A percentile compares a stretch with the other conserved stretches of the same genome.
Evolutionary conservation across 441 rosid genomes (phyloP).

Genomic region (Bocquillonia castaneifolia): DNA sequence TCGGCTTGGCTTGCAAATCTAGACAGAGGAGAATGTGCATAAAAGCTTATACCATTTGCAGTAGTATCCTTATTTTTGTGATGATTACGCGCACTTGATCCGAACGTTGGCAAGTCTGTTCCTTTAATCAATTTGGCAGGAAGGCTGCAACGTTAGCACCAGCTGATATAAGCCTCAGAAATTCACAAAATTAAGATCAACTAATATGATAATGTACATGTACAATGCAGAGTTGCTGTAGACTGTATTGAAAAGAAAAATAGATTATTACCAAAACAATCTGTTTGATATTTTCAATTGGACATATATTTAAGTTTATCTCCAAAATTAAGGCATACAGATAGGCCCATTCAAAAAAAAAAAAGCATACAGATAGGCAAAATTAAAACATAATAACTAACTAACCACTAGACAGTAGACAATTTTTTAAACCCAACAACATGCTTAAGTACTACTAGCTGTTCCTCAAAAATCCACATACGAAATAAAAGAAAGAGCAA

Average conservation of each 20-base stretch:
- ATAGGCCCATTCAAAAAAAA: no score
- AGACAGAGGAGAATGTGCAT: conserved; percentile 42
- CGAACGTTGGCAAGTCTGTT: conserved; percentile 61
- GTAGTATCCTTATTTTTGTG: conserved; percentile 37
- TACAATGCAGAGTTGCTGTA: background rate
- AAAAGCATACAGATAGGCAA: no score
- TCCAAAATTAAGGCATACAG: no score
- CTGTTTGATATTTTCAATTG: no score
- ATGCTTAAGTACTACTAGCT: no score
- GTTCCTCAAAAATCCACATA: no score
- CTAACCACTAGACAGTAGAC: no score
- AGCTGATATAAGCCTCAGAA: conserved; percentile 13
- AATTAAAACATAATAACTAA: no score
- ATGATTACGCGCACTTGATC: conserved; percentile 36
- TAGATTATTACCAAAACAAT: no score
- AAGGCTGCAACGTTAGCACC: conserved; percentile 41
- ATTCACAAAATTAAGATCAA: conserved; percentile 4
- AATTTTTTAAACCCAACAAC: no score
- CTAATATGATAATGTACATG: background rate
- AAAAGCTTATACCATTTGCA: conserved; percentile 28
- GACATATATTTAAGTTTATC: no score
- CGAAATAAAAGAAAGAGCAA: no score
- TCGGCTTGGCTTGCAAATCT: conserved; percentile 42
- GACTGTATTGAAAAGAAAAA: background rate
- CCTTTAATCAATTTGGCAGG: conserved; percentile 50